Base-by-base conservation (phyloP, 768 basidiomycete genomes). In the Holtermanniella nyarrowii region DNA sequence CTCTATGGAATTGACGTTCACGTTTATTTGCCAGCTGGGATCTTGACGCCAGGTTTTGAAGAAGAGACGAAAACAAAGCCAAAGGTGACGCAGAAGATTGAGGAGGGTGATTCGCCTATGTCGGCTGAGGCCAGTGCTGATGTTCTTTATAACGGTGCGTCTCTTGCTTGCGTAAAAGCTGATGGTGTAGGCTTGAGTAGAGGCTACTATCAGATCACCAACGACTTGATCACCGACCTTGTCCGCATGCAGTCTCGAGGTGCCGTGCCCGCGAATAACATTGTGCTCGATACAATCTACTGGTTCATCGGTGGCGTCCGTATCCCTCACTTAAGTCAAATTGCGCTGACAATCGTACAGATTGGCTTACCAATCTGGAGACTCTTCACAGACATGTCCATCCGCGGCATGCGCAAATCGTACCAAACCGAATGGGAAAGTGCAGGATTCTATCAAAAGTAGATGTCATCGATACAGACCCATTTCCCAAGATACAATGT, bases 31-130 rank as follows among this genome's bases (percentile, higher is more conserved):
- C 88, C 90, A 0, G 78, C 78, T 1, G 86, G 86, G 1, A 91
- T 95, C 75, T 78, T 75, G 57, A 81, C 80, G 0, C 83, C 86
- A 0, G 87, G 88, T 0, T 85, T 76, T 55, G 81, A 83, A 16
- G 77, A 79, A 51, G 89, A 91, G 67, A 82, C 85, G 67, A 78
- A 77, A 61, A 77, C 76, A 5, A 93, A 93, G 61, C 90, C 88
- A 0, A 76, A 75, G 24, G 77, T 93, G 53, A 81, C 81, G 10
- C 76, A 77, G 46, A 81, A 82, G 57, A 82, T 95, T 41, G 90
- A 91, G 66, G 83, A 79, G 37, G 72, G 76, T 0, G 88, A 89
- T 63, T 76, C 75, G 23, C 81, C 82, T 0, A 53, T 80, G 51
- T 79, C 79, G 2, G 74, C 86, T 0, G 85, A 85, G 26, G 73